Conservation (phyloP, 1,139 yeast species). For the Waltiozyma sp. region DNA sequence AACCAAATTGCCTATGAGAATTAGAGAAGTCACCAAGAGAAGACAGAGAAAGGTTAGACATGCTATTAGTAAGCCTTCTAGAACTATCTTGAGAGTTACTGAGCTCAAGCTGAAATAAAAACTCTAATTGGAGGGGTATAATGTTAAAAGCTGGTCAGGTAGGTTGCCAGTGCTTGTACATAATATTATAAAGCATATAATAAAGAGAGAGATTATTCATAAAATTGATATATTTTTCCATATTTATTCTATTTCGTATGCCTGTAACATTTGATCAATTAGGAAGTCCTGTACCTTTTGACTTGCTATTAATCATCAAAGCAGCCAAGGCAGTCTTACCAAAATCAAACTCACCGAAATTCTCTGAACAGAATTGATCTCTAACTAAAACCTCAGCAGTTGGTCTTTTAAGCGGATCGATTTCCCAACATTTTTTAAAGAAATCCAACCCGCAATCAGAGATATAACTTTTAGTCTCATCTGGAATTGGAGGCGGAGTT, state of each 20-base stretch:
- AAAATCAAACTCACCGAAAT: conserved; percentile 38
- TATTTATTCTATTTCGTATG: too few relatives aligned
- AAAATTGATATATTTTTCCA: too few relatives aligned
- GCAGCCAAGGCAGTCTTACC: conserved; percentile 52
- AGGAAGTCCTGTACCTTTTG: too few relatives aligned
- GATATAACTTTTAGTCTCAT: conserved; percentile 58
- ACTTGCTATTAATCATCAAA: conserved; percentile 15
- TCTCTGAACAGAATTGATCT: conserved; percentile 50
- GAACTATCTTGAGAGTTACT: conserved; percentile 71
- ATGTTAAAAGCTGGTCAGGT: too few relatives aligned
- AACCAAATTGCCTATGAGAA: conserved; percentile 70
- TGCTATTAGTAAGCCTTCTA: conserved; percentile 63
- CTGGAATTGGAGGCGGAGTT: conserved; percentile 92
- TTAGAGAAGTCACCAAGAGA: conserved; percentile 58
- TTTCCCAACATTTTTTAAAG: conserved; percentile 65
- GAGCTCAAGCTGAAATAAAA: conserved; percentile 49
- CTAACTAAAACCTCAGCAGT: conserved; percentile 62
- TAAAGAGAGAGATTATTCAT: too few relatives aligned
- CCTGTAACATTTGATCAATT: too few relatives aligned
- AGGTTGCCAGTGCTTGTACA: neutral
- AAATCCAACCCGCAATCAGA: conserved; percentile 59
- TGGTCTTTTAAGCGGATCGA: conserved; percentile 76
- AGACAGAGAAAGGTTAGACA: conserved; percentile 81
- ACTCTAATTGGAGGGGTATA: too few relatives aligned
- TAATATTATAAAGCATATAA: too few relatives aligned